Percentiles rank a stretch among this genome's conserved stretches.
These are phyloP conservation scores for Circinella umbellata DNA, from an alignment of 371 early-diverging fungal genomes.

Conservation along the genomic window DNA sequence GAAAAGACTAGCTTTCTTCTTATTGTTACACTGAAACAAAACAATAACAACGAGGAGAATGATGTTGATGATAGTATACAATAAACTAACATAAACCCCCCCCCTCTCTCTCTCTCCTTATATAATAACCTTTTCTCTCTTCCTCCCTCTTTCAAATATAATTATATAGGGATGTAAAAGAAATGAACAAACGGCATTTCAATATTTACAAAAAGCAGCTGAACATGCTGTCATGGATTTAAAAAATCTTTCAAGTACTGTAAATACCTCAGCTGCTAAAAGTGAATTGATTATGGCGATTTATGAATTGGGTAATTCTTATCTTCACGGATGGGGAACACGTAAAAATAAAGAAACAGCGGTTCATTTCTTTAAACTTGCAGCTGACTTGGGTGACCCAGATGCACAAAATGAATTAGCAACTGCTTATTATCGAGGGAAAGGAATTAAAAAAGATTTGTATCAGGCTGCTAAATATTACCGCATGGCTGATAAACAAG, in stretches of 20 bases:
- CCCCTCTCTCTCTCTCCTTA: too few relatives aligned
- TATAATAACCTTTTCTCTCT: too few relatives aligned
- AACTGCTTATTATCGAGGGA: too few relatives aligned
- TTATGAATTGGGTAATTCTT: constrained; percentile 82
- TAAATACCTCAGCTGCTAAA: constrained; percentile 36
- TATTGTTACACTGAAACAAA: neutral
- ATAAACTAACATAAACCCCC: neutral
- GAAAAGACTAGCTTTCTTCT: neutral
- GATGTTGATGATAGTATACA: too few relatives aligned
- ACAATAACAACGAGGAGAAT: neutral
- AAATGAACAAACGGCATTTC: constrained; percentile 69
- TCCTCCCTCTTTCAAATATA: too few relatives aligned
- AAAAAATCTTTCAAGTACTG: constrained; percentile 37
- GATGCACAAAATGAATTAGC: constrained; percentile 85
- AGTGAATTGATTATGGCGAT: constrained; percentile 76
- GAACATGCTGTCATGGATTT: constrained; percentile 74
- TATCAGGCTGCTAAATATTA: constrained; percentile 84
- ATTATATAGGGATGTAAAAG: constrained; percentile 65
- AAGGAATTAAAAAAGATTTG: constrained; percentile 46
- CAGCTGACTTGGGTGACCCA: constrained; percentile 86
- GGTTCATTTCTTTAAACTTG: constrained; percentile 84
- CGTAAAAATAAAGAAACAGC: constrained; percentile 79
- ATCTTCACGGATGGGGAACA: constrained; percentile 92
- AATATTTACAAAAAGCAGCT: constrained; percentile 82
- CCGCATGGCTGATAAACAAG: constrained; percentile 83